These are phyloP conservation scores for Manihot esculenta DNA, from an alignment of 441 rosid genomes.

Conservation along the genomic window DNA sequence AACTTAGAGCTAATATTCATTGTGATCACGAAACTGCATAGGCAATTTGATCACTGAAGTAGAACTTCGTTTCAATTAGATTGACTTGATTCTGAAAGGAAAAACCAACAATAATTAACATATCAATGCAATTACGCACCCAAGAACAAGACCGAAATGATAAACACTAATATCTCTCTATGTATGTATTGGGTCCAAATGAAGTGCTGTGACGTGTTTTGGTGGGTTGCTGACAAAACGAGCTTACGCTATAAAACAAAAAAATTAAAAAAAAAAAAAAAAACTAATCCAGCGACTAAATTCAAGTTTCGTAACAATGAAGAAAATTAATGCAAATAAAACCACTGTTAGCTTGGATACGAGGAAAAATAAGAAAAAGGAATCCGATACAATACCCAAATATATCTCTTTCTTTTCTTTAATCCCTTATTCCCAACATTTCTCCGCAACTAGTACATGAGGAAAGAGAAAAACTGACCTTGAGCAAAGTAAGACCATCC, in stretches of 20 bases:
- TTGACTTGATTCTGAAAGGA: no score
- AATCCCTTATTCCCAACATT: not conserved
- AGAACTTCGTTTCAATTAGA: not conserved
- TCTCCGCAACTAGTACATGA: not conserved
- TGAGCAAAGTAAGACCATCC: conserved; percentile 62
- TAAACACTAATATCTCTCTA: not conserved
- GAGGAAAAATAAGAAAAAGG: not conserved
- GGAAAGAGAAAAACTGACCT: conserved; percentile 38
- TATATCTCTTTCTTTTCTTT: not conserved
- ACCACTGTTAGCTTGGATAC: no score
- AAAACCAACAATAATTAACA: not conserved
- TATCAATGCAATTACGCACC: not conserved
- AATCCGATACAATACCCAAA: no score
- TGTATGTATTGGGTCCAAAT: no score
- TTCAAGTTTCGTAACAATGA: not conserved
- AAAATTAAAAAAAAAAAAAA: no score
- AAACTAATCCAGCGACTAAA: no score
- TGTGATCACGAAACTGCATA: no score
- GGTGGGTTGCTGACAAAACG: no score
- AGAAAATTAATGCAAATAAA: not conserved
- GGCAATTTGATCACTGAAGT: not conserved
- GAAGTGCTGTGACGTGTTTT: no score
- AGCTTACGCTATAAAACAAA: no score
- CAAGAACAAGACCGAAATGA: not conserved
- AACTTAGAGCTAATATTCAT: no score